Percentiles rank a stretch among this genome's conserved stretches.
These are phyloP conservation scores for Triticum timopheevii DNA, from an alignment of 176 grass and related monocot species.

Conservation along the genomic window DNA sequence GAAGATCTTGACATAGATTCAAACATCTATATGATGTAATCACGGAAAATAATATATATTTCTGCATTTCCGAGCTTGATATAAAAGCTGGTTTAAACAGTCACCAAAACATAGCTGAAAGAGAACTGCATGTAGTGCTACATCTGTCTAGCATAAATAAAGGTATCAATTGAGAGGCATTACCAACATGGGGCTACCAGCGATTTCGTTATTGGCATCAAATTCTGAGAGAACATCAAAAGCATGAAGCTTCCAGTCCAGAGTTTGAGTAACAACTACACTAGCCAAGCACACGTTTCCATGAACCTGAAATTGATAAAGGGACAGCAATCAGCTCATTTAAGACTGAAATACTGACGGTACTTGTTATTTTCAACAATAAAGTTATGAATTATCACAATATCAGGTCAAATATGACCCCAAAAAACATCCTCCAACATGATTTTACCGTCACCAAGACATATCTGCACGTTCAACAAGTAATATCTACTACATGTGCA, in stretches of 20 bases:
- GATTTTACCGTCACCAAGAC: neutral
- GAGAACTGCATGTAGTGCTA: neutral
- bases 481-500: slow-evolving; percentile 4
- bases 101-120: slow-evolving; percentile 23
- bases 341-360: slow-evolving; percentile 10
- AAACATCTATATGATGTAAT: slow-evolving; percentile 6
- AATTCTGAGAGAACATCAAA: slow-evolving; percentile 99
- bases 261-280: slow-evolving; percentile 94
- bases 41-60: neutral
- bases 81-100: slow-evolving; percentile 13
- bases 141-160: slow-evolving; percentile 22
- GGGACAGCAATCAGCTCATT: slow-evolving; percentile 28
- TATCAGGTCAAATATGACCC: slow-evolving; percentile 3
- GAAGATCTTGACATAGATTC: slow-evolving; percentile 5
- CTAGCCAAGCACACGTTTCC: slow-evolving; percentile 92
- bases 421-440: neutral
- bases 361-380: neutral
- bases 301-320: slow-evolving; percentile 80
- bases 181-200: slow-evolving; percentile 87
- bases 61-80: slow-evolving; percentile 3
- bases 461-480: neutral
- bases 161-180: slow-evolving; percentile 6
- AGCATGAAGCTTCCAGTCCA: slow-evolving; percentile 99
- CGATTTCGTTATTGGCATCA: slow-evolving; percentile 73
- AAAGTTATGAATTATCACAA: neutral